Evolutionary conservation across 805 yeast genomes (phyloP).

Genomic region (Isabelozyma rhagii): DNA sequence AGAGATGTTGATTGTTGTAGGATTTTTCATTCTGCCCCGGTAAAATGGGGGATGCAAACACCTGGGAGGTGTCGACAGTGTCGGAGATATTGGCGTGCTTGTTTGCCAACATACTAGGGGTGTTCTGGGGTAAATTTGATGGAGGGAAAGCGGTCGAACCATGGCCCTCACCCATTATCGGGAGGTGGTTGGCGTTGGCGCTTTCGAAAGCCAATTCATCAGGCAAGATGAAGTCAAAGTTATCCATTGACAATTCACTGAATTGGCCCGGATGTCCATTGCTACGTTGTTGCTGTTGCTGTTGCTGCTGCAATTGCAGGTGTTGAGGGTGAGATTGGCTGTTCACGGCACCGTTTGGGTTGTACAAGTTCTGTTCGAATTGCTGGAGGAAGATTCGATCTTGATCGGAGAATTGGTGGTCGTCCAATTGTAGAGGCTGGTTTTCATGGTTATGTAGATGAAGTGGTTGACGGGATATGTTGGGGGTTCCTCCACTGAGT

Average conservation of each 20-base stretch:
- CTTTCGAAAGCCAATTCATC: constrained; percentile 11
- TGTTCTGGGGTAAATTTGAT: constrained; percentile 15
- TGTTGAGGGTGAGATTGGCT: background rate
- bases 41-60: constrained; percentile 32
- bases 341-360: constrained; percentile 1
- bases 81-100: constrained; percentile 6
- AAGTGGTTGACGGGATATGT: background rate
- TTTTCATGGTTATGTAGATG: background rate
- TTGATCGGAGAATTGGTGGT: constrained; percentile 15
- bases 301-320: background rate
- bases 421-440: background rate
- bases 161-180: background rate
- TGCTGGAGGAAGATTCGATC: constrained; percentile 27
- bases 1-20: constrained; percentile 39
- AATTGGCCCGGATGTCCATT: constrained; percentile 5
- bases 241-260: constrained; percentile 20
- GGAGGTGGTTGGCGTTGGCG: background rate
- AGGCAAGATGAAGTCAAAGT: constrained; percentile 21
- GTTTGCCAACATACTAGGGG: constrained; percentile 23
- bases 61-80: constrained; percentile 5
- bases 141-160: constrained; percentile 28
- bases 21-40: constrained; percentile 42
- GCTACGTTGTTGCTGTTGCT: constrained; percentile 1
- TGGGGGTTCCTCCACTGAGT: constrained; percentile 1
- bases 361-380: constrained; percentile 26